Base-by-base conservation (phyloP, 1,139 yeast genomes). In the Blastobotrys arbuscula region DNA sequence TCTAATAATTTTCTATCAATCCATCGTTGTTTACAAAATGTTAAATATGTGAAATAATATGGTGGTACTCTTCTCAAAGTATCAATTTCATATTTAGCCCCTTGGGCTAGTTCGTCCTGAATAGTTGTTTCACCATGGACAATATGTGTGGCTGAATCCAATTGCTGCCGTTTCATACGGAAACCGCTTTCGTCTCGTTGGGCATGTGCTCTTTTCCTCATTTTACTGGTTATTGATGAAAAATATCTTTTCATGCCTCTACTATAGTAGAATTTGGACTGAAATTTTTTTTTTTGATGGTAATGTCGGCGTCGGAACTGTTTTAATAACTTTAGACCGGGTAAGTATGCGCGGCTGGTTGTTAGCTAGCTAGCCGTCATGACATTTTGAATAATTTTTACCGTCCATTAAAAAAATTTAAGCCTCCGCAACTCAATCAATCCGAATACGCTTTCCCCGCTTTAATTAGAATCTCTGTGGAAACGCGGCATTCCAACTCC, bases 1-100 rank as follows among this genome's bases (percentile, higher is more conserved):
- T 92, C 97, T 18, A 88, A 57, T 44, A 94, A 67, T 36, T 79
- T 80, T 15, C 87, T 72, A 60, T 84, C 94, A 58, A 92, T 75
- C 99, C 99, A 94, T 59, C 99, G 74, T 62, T 78, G 70, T 64
- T 94, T 94, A 67, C 97, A 90, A 62, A 84, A 87, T 0, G 99
- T 92, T 65, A 87, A 72, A 62, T 92, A 90, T 0, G 95, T 89
- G 69, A 80, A 92, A 62, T 76, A 85, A 63, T 92, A 94, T 0
- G 98, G 97, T 1, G 81, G 75, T 1, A 92, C 87, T 53, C 84
- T 72, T 40, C 97, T 71, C 1, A 64, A 62, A 7, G 67, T 67
- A 38, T 67, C 70, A 13, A 68, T 53, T 2, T 67, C 63, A 54
- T 71, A 71, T 47, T 60, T 59, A 5, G 74, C 70, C 5, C 69